Evolutionary conservation across 371 early-diverging fungal genomes (phyloP).

Genomic region (Circinella minor): DNA sequence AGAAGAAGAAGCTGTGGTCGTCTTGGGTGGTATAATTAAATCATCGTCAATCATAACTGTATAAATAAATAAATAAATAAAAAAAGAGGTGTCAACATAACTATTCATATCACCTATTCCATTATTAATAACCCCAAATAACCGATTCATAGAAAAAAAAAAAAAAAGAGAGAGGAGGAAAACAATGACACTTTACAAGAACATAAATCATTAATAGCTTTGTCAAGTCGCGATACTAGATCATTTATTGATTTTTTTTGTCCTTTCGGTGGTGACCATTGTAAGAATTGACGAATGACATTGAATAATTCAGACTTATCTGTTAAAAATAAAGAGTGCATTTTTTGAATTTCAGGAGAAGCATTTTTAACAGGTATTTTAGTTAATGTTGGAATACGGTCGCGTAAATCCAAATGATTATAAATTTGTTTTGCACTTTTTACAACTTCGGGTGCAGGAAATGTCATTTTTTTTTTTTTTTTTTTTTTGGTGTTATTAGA

Average conservation of each 20-base stretch:
- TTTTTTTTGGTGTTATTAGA: too few species aligned
- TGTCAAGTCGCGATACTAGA: constrained; percentile 21
- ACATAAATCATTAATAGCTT: constrained; percentile 17
- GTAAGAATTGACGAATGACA: constrained; percentile 27
- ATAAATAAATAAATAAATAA: too few species aligned
- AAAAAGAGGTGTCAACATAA: too few species aligned
- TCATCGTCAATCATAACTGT: neutral
- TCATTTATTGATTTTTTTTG: constrained; percentile 29
- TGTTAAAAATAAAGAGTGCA: constrained; percentile 31
- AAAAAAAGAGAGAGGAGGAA: too few species aligned
- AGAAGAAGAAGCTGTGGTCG: neutral
- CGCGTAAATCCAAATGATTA: constrained; percentile 33
- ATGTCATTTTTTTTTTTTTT: neutral
- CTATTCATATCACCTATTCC: too few species aligned
- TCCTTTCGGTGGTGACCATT: constrained; percentile 20
- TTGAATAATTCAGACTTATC: constrained; percentile 22
- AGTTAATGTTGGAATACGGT: constrained; percentile 19
- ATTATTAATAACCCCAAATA: too few species aligned
- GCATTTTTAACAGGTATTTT: neutral
- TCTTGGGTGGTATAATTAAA: neutral
- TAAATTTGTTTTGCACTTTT: constrained; percentile 43
- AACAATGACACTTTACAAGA: constrained; percentile 8
- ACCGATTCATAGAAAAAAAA: neutral
- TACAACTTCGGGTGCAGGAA: constrained; percentile 17
- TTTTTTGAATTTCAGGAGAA: constrained; percentile 28